Evolutionary conservation across 2,329 filamentous ascomycete genomes (phyloP), one percentile per base, ranked within the genome.

Genomic region (Aspergillus spinulosporus): DNA sequence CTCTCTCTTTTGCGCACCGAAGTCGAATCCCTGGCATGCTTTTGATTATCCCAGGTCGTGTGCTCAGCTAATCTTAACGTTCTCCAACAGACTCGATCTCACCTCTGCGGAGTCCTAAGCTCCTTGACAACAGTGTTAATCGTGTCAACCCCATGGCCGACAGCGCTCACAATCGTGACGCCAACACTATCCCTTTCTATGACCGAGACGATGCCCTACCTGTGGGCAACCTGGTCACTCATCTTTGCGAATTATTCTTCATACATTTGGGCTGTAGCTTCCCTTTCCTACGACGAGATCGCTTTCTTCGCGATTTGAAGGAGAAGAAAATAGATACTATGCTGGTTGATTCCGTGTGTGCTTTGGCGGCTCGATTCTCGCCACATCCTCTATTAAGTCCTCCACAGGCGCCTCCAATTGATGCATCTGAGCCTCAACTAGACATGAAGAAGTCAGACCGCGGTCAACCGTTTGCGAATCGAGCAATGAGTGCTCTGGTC

Each of bases 281-380:
- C 66, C 90, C 90, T 0, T 96, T 96, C 64, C 72, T 96, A 26
- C 87, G 87, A 53, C 82, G 86, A 54, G 81, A 87, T 12, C 85
- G 87, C 50, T 92, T 94, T 59, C 76, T 90, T 46, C 82, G 81
- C 14, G 83, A 91, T 69, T 80, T 96, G 9, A 85, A 86, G 66
- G 90, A 93, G 61, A 95, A 94, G 68, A 83, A 85, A 51, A 84
- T 92, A 5, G 91, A 95, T 65, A 84, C 90, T 0, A 94, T 96
- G 60, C 78, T 96, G 1, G 90, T 96, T 2, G 90, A 96, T 72
- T 88, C 90, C 4, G 87, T 96, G 12, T 96, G 92, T 68, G 88
- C 90, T 3, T 74, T 96, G 46, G 87, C 90, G 31, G 90, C 91
- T 5, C 82, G 91, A 6, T 96, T 96, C 72, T 94, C 89, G 0